Evolutionary conservation across 352 stramenopile genomes (phyloP), one percentile per base, ranked within the genome.

Genomic region (Pythium apleroticum): DNA sequence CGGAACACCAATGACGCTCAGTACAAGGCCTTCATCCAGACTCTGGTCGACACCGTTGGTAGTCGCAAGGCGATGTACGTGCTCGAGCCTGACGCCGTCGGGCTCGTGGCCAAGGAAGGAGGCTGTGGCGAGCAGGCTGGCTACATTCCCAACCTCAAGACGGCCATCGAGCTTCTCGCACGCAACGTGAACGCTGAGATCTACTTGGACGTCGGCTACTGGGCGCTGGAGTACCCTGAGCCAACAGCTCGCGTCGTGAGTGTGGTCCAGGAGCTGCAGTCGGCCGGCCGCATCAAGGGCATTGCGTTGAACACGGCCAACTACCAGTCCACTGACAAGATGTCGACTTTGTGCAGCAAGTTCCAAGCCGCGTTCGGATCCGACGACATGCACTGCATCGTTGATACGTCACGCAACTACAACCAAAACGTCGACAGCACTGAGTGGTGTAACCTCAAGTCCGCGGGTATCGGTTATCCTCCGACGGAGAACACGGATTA

Each of bases 391-490:
- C 37, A 78, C 63, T 93, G 84, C 61, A 69, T 90, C 39, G 57
- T 88, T 14, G 84, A 93, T 55, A 90, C 81, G 0, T 89, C 79
- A 0, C 75, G 84, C 15, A 91, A 93, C 54, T 80, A 81, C 60
- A 35, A 57, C 27, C 76, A 76, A 22, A 43, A 12, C 12, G 5
- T 6, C 10, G 43, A 9, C 15, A 59, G 52, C 33, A 48, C 45
- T 27, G 84, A 91, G 45, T 93, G 84, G 84, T 93, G 84, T 74
- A 92, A 92, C 57, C 69, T 83, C 43, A 75, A 77, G 22, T 72
- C 65, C 8, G 80, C 74, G 0, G 84, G 79, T 20, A 83, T 92
- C 19, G 81, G 84, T 24, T 63, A 71, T 10, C 80, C 78, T n/a
- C 84, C 84, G 27, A 86, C 80, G 5, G 71, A 57, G 22, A 54